phyloP scores from a whole-genome alignment of 768 basidiomycete species.

The Cyclocybe aegerita region DNA sequence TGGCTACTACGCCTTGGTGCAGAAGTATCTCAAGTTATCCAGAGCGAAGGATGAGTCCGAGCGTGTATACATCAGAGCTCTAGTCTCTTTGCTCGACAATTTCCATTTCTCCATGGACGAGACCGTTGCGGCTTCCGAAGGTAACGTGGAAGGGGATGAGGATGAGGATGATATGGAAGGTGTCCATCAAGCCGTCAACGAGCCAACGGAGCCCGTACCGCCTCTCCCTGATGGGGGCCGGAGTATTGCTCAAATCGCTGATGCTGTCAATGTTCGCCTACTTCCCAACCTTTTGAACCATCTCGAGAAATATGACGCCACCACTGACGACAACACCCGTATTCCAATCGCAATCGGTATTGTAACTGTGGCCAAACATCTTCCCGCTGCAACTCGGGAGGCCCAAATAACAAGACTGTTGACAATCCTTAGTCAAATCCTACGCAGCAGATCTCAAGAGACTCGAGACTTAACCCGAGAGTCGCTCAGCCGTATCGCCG shows the following conservation, averaged over 20 bases:
- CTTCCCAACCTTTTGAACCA: slow-evolving; percentile 80
- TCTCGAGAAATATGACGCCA: slow-evolving; percentile 76
- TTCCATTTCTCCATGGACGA: slow-evolving; percentile 91
- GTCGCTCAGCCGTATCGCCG: slow-evolving; percentile 76
- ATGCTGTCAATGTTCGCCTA: slow-evolving; percentile 73
- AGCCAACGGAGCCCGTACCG: slow-evolving; percentile 7
- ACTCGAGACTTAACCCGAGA: slow-evolving; percentile 85
- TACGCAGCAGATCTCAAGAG: slow-evolving; percentile 93
- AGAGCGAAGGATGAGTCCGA: slow-evolving; percentile 70
- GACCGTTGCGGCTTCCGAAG: slow-evolving; percentile 30
- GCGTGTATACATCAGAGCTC: slow-evolving; percentile 78
- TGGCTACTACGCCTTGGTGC: slow-evolving; percentile 76
- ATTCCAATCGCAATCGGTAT: slow-evolving; percentile 90
- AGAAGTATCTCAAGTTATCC: slow-evolving; percentile 74
- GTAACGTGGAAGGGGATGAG: slow-evolving; percentile 34
- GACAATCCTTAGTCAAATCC: slow-evolving; percentile 83
- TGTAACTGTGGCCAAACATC: slow-evolving; percentile 76
- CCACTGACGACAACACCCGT: slow-evolving; percentile 80
- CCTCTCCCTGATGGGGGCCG: slow-evolving; percentile 9
- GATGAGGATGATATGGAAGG: slow-evolving; percentile 25
- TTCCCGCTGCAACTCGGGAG: slow-evolving; percentile 63
- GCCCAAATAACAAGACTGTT: slow-evolving; percentile 74
- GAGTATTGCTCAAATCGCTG: slow-evolving; percentile 51
- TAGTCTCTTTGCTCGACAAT: slow-evolving; percentile 83
- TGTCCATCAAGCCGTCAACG: slow-evolving; percentile 1